Base-by-base conservation (phyloP, 2,329 filamentous ascomycete genomes). In the Lojkania enalia region DNA sequence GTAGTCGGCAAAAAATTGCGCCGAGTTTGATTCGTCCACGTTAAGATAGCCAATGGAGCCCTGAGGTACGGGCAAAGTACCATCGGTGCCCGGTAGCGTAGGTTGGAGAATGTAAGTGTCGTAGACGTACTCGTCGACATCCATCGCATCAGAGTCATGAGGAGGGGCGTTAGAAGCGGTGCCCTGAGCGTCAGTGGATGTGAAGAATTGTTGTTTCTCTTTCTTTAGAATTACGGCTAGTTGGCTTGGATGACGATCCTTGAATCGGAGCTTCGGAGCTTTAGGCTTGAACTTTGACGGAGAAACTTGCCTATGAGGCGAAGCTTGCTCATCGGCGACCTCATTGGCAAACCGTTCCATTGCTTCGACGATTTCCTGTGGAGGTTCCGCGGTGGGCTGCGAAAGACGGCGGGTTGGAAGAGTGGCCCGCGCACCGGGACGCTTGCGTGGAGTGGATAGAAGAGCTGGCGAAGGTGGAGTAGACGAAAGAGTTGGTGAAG, bases 51-150 rank as follows among this genome's bases (percentile, higher is more conserved):
- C 39, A 53, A 64, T 55, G 48, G 30, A 33, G 9, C 6, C 62
- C 50, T 27, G 56, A 29, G 23, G 51, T 55, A 11, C 57, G 5
- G 61, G 60, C 2, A 55, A 35, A 21, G 56, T 54, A 25, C 58
- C 62, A 14, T 54, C 56, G 0, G 69, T 66, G 47, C 74, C 69
- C 12, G 58, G 69, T 35, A 66, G 52, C 7, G 64, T 57, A 14
- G 73, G 49, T 14, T 76, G 71, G 2, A 81, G 78, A 31, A 83
- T 69, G 60, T 84, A 84, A 7, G 79, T 82, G 55, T 84, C 82
- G 62, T 82, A 83, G 44, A 84, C 79, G 59, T 81, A 84, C 33
- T 80, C 78, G 16, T 74, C 71, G 37, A 68, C 59, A 27, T 74
- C 69, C 47, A 69, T 69, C 15, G 59, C 58, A 35, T 68, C 55